Evolutionary conservation across 2,329 filamentous ascomycete species (phyloP), one percentile per base, ranked within the genome.

Genomic region (Magnaporthales sp.): DNA sequence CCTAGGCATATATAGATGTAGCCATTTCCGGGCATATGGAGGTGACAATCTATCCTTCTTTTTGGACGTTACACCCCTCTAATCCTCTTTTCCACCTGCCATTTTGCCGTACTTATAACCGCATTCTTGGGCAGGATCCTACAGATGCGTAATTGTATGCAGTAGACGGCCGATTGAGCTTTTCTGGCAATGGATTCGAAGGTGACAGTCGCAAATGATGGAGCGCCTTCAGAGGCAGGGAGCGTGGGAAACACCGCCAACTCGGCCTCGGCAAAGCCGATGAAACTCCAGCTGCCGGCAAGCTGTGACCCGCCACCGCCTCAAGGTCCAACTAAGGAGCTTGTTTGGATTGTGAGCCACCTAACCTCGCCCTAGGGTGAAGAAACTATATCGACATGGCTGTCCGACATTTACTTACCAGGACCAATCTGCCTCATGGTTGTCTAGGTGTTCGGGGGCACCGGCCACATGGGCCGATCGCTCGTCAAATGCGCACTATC

Each of bases 381-480:
- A 51, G 2, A 51, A n/a, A 51, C n/a, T 15, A 51, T 11, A 30
- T 51, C 24, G 56, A 24, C 68, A 62, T 15, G 66, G 19, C 46
- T 60, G 56, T 64, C 66, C 66, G 32, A 67, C 60, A 62, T 62
- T 19, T 64, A 68, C 67, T 63, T 30, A 64, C 63, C 4, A 30
- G 13, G 32, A 67, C 29, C 38, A 24, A 27, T 26, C 38, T 15
- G 22, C 15, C 62, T 61, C 31, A 13, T 19, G 29, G 61, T 58
- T 32, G 11, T 38, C 26, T 51, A 93, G 92, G 83, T 98, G 66
- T 99, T 97, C 77, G 95, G 95, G 63, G 93, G 92, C 63, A 97
- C 93, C n/a, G 95, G 95, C 67, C 95, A 99, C 74, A 96, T 98
- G 84, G 95, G 95, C 68, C 89, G 92, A 65, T 96, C 91, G 8